Conservation (phyloP, 176 grass and related monocot species). For the Elymus sibiricus region DNA sequence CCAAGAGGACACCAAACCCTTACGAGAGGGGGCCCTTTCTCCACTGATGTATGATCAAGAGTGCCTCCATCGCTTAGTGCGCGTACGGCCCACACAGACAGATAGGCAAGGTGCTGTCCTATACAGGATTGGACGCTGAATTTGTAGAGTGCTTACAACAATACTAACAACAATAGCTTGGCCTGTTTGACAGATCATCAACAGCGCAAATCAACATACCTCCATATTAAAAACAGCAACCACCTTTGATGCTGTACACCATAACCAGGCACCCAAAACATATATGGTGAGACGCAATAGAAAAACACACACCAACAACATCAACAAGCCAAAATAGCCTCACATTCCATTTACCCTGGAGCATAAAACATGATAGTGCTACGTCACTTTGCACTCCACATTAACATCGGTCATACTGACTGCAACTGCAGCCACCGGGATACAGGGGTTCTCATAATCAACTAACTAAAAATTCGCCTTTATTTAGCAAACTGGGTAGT, state of each 20-base stretch:
- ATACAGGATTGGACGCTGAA: no score
- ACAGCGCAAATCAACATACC: not conserved
- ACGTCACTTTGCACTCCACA: conserved; percentile 18
- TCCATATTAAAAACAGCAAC: conserved; percentile 24
- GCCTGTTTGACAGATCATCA: not conserved
- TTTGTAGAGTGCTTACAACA: not conserved
- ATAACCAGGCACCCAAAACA: conserved; percentile 10
- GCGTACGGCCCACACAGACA: no score
- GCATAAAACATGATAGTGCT: conserved; percentile 19
- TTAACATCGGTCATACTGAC: conserved; percentile 12
- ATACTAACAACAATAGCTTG: not conserved
- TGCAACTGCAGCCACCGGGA: conserved; percentile 16
- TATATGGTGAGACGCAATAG: conserved; percentile 28
- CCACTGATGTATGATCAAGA: no score
- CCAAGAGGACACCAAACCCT: no score
- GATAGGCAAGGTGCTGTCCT: no score
- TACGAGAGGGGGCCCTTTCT: no score
- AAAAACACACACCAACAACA: conserved; percentile 35
- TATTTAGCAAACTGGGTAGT: conserved; percentile 56
- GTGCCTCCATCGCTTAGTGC: no score
- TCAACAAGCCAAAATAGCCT: conserved; percentile 22
- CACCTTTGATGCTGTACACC: conserved; percentile 39
- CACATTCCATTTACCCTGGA: conserved; percentile 18
- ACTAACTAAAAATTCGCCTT: conserved; percentile 48
- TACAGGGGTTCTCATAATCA: conserved; percentile 20